Conservation (phyloP, 2,329 filamentous ascomycete genomes). For the Thelonectria rubi region DNA sequence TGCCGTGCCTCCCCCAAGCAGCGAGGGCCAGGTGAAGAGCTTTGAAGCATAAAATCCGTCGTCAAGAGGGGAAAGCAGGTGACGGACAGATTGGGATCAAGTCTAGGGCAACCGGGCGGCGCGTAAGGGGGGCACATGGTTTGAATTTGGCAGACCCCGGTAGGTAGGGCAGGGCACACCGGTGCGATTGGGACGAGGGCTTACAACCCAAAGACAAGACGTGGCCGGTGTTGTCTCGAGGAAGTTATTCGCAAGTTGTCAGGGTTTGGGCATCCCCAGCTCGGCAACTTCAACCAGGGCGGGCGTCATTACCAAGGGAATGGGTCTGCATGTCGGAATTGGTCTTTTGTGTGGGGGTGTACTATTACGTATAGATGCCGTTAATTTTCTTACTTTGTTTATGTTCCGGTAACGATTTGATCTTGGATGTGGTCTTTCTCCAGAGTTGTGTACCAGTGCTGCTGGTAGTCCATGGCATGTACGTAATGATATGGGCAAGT, state of each 20-base stretch:
- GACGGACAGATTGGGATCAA: slow-evolving; percentile 30
- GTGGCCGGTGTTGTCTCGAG: not conserved
- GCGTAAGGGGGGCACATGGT: slow-evolving; percentile 21
- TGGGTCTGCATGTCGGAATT: slow-evolving; percentile 17
- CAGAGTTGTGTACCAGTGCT: not conserved
- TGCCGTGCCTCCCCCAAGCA: slow-evolving; percentile 64
- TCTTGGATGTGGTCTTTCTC: slow-evolving; percentile 2
- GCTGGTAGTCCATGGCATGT: not conserved
- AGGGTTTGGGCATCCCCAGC: not conserved
- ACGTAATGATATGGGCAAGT: not conserved
- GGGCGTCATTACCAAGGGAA: slow-evolving; percentile 5
- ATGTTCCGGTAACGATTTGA: not conserved
- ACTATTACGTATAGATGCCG: slow-evolving; percentile 29
- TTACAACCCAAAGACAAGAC: not conserved
- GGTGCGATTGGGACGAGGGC: slow-evolving; percentile 6
- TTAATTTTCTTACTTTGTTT: slow-evolving; percentile 13
- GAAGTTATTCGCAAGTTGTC: not conserved
- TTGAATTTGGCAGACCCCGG: slow-evolving; percentile 12
- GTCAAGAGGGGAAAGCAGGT: slow-evolving; percentile 1
- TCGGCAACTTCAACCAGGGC: not conserved
- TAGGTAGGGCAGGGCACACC: slow-evolving; percentile 1
- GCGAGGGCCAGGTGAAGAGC: slow-evolving; percentile 64
- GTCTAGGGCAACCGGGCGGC: slow-evolving; percentile 34
- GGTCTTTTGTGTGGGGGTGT: slow-evolving; percentile 22
- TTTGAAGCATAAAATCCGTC: slow-evolving; percentile 58